phyloP scores from a whole-genome alignment of 2,329 filamentous ascomycete species.

The Beauveria pseudobassiana region DNA sequence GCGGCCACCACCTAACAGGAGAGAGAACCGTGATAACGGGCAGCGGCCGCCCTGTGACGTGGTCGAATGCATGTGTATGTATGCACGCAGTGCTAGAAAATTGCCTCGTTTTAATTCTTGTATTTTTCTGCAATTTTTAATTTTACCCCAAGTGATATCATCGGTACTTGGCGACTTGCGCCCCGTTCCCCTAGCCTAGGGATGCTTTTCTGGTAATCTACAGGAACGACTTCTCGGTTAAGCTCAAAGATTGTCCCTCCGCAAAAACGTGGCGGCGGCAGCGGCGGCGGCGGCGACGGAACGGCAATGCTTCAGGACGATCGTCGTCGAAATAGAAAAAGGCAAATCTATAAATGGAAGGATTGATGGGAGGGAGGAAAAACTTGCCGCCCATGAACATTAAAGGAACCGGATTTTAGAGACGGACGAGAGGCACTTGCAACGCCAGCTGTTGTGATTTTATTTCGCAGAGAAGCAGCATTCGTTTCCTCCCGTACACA shows the following conservation, averaged over 20 bases:
- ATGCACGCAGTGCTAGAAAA: not conserved
- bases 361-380: too few relatives aligned
- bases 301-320: too few relatives aligned
- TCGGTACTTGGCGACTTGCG: not conserved
- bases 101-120: not conserved
- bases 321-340: too few relatives aligned
- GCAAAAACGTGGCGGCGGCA: not conserved
- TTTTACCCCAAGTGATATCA: not conserved
- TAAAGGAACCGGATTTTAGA: too few relatives aligned
- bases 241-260: constrained; percentile 4
- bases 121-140: not conserved
- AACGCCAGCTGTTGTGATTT: too few relatives aligned
- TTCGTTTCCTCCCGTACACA: too few relatives aligned
- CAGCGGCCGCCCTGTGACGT: constrained; percentile 1
- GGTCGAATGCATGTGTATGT: not conserved
- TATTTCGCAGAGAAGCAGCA: too few relatives aligned
- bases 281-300: too few relatives aligned
- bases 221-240: constrained; percentile 8
- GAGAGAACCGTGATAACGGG: not conserved
- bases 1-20: not conserved
- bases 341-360: too few relatives aligned
- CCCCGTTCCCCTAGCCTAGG: not conserved
- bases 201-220: not conserved
- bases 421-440: too few relatives aligned
- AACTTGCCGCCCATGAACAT: too few relatives aligned